Conservation (phyloP, 352 stramenopile genomes). For the Aphanomyces stellatus region DNA sequence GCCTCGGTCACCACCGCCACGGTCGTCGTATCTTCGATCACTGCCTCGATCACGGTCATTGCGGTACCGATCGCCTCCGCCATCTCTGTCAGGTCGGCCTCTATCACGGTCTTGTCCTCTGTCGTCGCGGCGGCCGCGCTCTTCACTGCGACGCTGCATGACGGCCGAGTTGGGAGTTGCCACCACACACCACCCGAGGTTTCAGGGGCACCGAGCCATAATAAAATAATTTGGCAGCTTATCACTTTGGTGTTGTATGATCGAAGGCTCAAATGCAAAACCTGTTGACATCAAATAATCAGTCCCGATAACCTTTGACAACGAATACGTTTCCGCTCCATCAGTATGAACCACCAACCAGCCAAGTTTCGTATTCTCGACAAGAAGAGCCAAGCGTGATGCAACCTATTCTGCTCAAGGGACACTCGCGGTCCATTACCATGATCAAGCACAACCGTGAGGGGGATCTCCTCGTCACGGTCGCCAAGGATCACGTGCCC, state of each 20-base stretch:
- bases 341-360: not conserved
- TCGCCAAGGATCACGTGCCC: conserved; percentile 92
- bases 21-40: conserved; percentile 34
- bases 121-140: conserved; percentile 5
- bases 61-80: conserved; percentile 24
- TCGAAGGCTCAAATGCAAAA: not conserved
- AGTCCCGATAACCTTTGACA: not conserved
- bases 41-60: conserved; percentile 86
- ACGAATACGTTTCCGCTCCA: not conserved
- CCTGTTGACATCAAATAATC: not conserved
- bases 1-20: conserved; percentile 21
- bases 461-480: conserved; percentile 97
- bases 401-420: conserved; percentile 98
- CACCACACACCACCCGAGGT: conserved; percentile 1
- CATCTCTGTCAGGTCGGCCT: not conserved
- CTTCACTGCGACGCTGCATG: conserved; percentile 9
- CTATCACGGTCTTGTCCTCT: not conserved
- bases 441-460: conserved; percentile 99
- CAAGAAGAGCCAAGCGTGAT: conserved; percentile 64
- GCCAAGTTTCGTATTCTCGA: conserved; percentile 19
- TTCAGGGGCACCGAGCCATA: not conserved
- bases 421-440: conserved; percentile 98
- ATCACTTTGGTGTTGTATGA: conserved; percentile 4
- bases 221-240: not conserved
- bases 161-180: not conserved